Percentiles rank a stretch among this genome's conserved stretches.
Evolutionary conservation across 768 basidiomycete genomes (phyloP).

Genomic region (Chalciporus piperatus): DNA sequence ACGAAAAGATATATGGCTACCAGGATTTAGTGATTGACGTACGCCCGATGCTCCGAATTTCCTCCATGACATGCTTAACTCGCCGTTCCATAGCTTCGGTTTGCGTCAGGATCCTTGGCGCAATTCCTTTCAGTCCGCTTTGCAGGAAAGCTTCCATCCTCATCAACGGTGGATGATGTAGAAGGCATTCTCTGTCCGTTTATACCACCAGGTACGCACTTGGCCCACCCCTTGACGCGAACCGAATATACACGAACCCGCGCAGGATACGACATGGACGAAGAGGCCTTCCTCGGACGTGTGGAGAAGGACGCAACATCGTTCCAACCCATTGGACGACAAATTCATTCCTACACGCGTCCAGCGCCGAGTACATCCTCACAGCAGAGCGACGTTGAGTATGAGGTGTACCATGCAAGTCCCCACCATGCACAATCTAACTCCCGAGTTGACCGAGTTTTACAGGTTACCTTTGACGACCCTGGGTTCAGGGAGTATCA

Average conservation of each 20-base stretch:
- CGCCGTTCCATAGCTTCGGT: slow-evolving; percentile 53
- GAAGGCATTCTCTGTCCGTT: slow-evolving; percentile 72
- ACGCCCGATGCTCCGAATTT: slow-evolving; percentile 24
- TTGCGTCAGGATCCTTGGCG: slow-evolving; percentile 83
- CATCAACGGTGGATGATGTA: slow-evolving; percentile 81
- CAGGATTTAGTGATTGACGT: slow-evolving; percentile 82
- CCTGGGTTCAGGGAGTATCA: slow-evolving; percentile 91
- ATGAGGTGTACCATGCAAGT: slow-evolving; percentile 88
- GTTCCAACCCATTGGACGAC: slow-evolving; percentile 76
- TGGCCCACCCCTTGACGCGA: not conserved
- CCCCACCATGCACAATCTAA: not conserved
- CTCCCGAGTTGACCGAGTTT: slow-evolving; percentile 2
- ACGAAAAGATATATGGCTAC: slow-evolving; percentile 96
- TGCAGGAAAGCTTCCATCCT: slow-evolving; percentile 60
- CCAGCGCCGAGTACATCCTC: slow-evolving; percentile 40
- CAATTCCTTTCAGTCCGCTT: slow-evolving; percentile 73
- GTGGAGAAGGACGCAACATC: slow-evolving; percentile 75
- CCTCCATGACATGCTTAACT: slow-evolving; percentile 3
- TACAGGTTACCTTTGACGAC: slow-evolving; percentile 77
- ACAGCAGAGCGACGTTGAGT: slow-evolving; percentile 63
- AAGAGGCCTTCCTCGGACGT: slow-evolving; percentile 59
- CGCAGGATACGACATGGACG: slow-evolving; percentile 68
- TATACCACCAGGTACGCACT: slow-evolving; percentile 62
- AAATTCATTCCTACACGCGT: slow-evolving; percentile 77
- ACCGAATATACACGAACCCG: not conserved